Percentiles rank a stretch among this genome's conserved stretches.
phyloP scores from a whole-genome alignment of 2,329 filamentous ascomycete species.

The Amphichorda felina region DNA sequence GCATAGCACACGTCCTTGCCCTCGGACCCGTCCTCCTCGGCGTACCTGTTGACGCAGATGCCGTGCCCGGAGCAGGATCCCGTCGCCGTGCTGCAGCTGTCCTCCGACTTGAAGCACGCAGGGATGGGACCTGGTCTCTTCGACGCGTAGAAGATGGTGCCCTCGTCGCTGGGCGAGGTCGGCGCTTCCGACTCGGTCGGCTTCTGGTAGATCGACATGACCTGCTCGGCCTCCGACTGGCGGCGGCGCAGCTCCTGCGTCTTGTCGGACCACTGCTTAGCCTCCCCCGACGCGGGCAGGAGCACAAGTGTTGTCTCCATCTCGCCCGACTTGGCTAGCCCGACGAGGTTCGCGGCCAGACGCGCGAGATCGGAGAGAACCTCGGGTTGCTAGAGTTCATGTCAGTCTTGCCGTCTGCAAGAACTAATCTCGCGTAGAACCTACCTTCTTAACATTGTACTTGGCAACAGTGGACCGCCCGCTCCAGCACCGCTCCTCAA shows the following conservation, averaged over 20 bases:
- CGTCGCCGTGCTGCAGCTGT: conserved; percentile 58
- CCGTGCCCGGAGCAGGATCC: conserved; percentile 77
- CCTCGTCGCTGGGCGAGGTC: conserved; percentile 8
- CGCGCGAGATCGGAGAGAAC: conserved; percentile 29
- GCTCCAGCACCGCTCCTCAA: conserved; percentile 31
- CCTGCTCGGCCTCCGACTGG: conserved; percentile 26
- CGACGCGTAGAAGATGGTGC: conserved; percentile 22
- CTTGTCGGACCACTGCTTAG: conserved; percentile 26
- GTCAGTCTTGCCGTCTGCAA: conserved; percentile 9
- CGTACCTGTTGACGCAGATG: conserved; percentile 57
- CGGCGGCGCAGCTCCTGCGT: conserved; percentile 33
- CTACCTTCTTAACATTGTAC: conserved; percentile 32
- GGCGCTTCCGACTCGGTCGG: conserved; percentile 11
- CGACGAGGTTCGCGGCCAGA: conserved; percentile 30
- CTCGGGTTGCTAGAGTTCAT: conserved; percentile 21
- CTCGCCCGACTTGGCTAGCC: conserved; percentile 33
- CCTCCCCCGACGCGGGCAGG: conserved; percentile 32
- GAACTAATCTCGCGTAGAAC: background rate
- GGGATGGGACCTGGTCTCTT: conserved; percentile 45
- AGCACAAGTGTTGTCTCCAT: conserved; percentile 46
- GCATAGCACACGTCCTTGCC: conserved; percentile 52
- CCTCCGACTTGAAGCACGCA: conserved; percentile 61
- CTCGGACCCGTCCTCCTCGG: conserved; percentile 23
- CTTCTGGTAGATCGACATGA: conserved; percentile 24
- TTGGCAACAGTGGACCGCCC: conserved; percentile 27